Percentiles rank a stretch among this genome's conserved stretches.
Conservation (phyloP, 2,329 filamentous ascomycete genomes). For the Xylariaceae sp. region DNA sequence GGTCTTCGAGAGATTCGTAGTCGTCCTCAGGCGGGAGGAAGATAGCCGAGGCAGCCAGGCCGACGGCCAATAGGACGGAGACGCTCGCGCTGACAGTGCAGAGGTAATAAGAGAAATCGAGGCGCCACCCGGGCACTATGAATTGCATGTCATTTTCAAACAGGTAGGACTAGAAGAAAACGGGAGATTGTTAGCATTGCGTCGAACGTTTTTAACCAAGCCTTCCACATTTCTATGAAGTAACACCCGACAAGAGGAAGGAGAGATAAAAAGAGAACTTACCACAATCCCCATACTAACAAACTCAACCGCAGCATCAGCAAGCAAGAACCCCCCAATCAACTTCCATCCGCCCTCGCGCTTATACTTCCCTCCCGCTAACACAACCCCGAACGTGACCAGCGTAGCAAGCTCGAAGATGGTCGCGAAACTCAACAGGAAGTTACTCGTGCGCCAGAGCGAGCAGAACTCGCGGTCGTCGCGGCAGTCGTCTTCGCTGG, state of each 20-base stretch:
- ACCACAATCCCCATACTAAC: conserved; percentile 81
- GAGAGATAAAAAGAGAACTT: conserved; percentile 36
- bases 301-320: conserved; percentile 67
- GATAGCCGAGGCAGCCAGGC: conserved; percentile 63
- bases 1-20: conserved; percentile 65
- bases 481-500: conserved; percentile 62
- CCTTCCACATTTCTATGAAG: too few species aligned
- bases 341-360: conserved; percentile 81
- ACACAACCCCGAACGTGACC: conserved; percentile 73
- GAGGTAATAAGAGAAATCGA: conserved; percentile 76
- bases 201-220: too few species aligned
- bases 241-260: not conserved
- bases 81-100: conserved; percentile 54
- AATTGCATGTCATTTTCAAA: conserved; percentile 83
- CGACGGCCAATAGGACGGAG: conserved; percentile 50
- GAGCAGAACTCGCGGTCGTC: conserved; percentile 77
- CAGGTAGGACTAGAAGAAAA: conserved; percentile 63
- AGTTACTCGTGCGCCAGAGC: conserved; percentile 86
- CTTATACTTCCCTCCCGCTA: conserved; percentile 74
- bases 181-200: not conserved
- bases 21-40: conserved; percentile 76
- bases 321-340: conserved; percentile 59
- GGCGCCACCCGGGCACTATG: conserved; percentile 70
- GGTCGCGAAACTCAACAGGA: conserved; percentile 79
- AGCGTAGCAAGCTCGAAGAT: conserved; percentile 77